Evolutionary conservation across 345 rosid species (phyloP), one percentile per base, ranked within the genome.

Genomic region (Trapa incisa): DNA sequence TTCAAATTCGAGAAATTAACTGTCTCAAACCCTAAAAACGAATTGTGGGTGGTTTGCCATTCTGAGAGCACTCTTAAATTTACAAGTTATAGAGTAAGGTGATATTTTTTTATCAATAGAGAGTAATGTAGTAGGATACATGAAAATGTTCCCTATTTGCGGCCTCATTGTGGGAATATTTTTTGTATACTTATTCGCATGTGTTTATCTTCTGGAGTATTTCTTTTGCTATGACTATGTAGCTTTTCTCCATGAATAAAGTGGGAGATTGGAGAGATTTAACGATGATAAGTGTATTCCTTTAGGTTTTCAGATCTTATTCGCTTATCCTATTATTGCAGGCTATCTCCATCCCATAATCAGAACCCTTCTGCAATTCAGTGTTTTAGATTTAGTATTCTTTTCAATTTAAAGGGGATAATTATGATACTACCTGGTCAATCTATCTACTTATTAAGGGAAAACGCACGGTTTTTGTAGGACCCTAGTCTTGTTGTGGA

Each of bases 401-500:
- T 9, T 39, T 16, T 22, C 16, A 35, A 5, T 8, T 50, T 50
- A 16, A 7, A 37, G 37, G 37, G 8, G 8, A 33, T 13, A 15
- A 47, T 37, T 37, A 12, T 15, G 67, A 9, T 64, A 1, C 1
- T 39, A 14, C 29, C 70, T 1, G 29, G 37, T 61, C 60, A 33
- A 36, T 48, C 50, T 13, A 29, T 43, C 29, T 67, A 8, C 16
- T 50, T 7, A 61, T 39, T 43, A 56, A 29, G 29, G 43, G 7
- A 41, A 57, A 7, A 63, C 52, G 13, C 3, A 29, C 37, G 5
- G 22, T 43, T 74, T 66, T 64, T 4, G 65, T 82, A 94, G 99
- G 99, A 91, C 77, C 84, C 90, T 76, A 96, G 85, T 68, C 76
- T 89, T 71, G 72, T 89, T 69, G 99, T 91, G 45, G 99, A 89